Base-by-base conservation (phyloP, 2,329 filamentous ascomycete genomes). In the Xylaria sp. region DNA sequence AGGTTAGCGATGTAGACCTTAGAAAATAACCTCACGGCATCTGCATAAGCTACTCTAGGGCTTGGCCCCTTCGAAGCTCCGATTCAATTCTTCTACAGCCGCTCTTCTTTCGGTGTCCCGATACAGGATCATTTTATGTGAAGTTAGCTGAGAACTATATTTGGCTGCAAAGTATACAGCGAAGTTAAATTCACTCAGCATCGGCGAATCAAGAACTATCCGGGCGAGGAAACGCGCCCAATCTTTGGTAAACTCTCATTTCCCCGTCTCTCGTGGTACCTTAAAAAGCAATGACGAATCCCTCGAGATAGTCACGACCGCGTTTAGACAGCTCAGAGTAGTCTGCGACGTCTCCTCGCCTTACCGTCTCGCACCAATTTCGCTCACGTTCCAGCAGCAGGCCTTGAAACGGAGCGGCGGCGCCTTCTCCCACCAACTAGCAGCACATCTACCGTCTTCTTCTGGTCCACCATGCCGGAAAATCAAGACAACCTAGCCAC, bases 1-100 rank as follows among this genome's bases (percentile, higher is more conserved):
- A 5, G 25, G 32, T 64, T 52, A 57, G 61, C 25, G 13, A 52
- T n/a, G 12, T 61, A 48, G 32, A 61, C 48, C n/a, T 58, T 61
- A 61, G 57, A 65, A 57, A 61, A 46, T 61, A 57, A 65, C 61
- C 57, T 68, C 62, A 32, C 50, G 57, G 48, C 10, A 55, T 20
- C 12, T 34, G 15, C 6, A 55, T 12, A 28, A 32, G 18, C 10
- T 55, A 13, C 18, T 23, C 15, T 36, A 36, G 30, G 28, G n/a
- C 48, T n/a, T n/a, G 15, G 12, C 5, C 25, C 8, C 15, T 25
- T 32, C 25, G n/a, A n/a, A 30, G 28, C 48, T n/a, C 8, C 15
- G n/a, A 30, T 12, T 3, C 8, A 18, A 28, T 25, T 25, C 23
- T 48, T 25, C 45, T 48, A 28, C 25, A 48, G 15, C 28, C 23